A percentile compares a stretch with the other conserved stretches of the same genome.
These are phyloP conservation scores for Uncinocarpus reesii DNA, from an alignment of 2,329 filamentous ascomycete genomes.

Conservation along the genomic window DNA sequence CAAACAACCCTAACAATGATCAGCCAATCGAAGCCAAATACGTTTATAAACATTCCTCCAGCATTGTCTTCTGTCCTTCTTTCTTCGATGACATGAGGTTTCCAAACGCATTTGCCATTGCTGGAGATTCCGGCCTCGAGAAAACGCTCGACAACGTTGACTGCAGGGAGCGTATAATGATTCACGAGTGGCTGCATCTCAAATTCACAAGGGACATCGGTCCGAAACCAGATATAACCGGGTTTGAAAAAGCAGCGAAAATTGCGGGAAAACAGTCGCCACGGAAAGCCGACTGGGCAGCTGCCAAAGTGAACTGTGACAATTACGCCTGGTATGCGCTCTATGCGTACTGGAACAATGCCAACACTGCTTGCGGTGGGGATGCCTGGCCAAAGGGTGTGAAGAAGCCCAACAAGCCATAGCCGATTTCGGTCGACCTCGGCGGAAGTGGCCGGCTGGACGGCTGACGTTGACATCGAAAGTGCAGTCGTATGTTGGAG, in stretches of 20 bases:
- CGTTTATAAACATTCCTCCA: constrained; percentile 5
- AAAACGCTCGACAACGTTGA: constrained; percentile 7
- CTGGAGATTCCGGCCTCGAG: neutral
- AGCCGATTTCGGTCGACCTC: neutral
- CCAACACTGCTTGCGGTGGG: neutral
- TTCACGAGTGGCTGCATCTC: constrained; percentile 13
- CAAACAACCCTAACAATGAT: constrained; percentile 1
- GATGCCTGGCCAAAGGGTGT: constrained; percentile 3
- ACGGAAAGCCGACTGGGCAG: constrained; percentile 11
- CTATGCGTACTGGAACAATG: constrained; percentile 7
- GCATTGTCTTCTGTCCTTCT: constrained; percentile 10
- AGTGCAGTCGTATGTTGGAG: too few species aligned
- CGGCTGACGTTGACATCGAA: too few species aligned
- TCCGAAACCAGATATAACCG: neutral
- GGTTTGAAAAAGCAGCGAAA: constrained; percentile 10
- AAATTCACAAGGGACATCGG: constrained; percentile 5
- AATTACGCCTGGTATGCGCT: constrained; percentile 12
- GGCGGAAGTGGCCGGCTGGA: neutral
- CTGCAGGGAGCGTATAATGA: constrained; percentile 10
- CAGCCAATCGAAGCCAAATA: constrained; percentile 5
- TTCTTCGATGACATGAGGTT: constrained; percentile 10
- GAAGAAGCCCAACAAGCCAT: constrained; percentile 7
- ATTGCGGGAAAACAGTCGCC: constrained; percentile 4
- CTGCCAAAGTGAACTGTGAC: constrained; percentile 4
- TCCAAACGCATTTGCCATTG: constrained; percentile 1